These are phyloP conservation scores for Sporothrix mexicana DNA, from an alignment of 2,329 filamentous ascomycete genomes.

Conservation along the genomic window DNA sequence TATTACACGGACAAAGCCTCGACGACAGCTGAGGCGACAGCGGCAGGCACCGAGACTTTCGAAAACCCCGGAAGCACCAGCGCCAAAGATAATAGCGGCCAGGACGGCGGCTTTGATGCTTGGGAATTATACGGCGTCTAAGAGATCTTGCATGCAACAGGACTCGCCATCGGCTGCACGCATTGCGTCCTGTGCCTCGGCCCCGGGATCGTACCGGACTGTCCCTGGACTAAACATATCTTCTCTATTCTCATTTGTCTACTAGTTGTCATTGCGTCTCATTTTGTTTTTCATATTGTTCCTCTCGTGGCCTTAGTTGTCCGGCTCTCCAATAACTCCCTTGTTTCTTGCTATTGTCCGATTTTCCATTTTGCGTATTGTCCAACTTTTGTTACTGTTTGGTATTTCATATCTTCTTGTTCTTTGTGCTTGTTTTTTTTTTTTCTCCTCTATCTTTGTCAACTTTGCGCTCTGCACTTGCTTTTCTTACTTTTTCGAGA, in stretches of 20 bases:
- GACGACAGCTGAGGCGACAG: not conserved
- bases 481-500: not conserved
- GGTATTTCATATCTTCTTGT: not conserved
- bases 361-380: not conserved
- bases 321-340: no score
- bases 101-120: constrained; percentile 33
- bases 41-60: not conserved
- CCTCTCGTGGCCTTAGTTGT: no score
- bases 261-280: not conserved
- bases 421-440: not conserved
- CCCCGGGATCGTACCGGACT: not conserved
- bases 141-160: not conserved
- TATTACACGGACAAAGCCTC: constrained; percentile 37
- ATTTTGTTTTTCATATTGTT: not conserved
- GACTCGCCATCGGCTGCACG: not conserved
- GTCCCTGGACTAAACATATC: not conserved
- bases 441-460: not conserved
- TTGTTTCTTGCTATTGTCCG: not conserved
- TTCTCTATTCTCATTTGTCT: not conserved
- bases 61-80: not conserved
- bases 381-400: constrained; percentile 9
- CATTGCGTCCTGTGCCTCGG: not conserved
- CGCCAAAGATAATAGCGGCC: not conserved
- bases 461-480: not conserved
- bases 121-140: constrained; percentile 37